Evolutionary conservation across 192 early-diverging fungal species (phyloP).

Genomic region (Backusella circina): DNA sequence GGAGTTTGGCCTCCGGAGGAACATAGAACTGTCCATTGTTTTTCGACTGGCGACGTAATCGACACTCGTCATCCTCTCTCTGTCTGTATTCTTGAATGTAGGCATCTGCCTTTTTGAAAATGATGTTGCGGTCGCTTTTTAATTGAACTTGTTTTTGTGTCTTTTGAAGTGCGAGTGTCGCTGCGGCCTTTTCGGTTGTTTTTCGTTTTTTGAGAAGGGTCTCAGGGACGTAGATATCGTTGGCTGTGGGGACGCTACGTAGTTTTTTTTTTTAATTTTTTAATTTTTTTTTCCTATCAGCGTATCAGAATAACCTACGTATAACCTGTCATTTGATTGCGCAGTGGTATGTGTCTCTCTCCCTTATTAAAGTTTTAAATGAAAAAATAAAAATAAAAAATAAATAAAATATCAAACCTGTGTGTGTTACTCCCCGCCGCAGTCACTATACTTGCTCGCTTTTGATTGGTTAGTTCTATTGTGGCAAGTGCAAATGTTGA

Average conservation of each 20-base stretch:
- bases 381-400: neutral
- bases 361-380: neutral
- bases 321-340: neutral
- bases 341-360: neutral
- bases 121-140: slow-evolving; percentile 78
- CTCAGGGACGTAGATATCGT: slow-evolving; percentile 75
- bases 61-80: slow-evolving; percentile 87
- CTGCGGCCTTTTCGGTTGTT: slow-evolving; percentile 65
- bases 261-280: neutral
- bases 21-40: slow-evolving; percentile 89
- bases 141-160: slow-evolving; percentile 49
- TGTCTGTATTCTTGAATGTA: slow-evolving; percentile 97
- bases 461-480: neutral
- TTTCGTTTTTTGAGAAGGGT: slow-evolving; percentile 82
- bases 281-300: neutral
- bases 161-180: slow-evolving; percentile 48
- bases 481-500: neutral
- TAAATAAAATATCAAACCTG: neutral
- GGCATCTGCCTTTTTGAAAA: slow-evolving; percentile 99
- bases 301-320: slow-evolving; percentile 8
- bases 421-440: neutral
- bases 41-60: slow-evolving; percentile 90
- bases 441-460: neutral
- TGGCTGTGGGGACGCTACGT: slow-evolving; percentile 50
- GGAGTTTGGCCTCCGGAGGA: slow-evolving; percentile 90